Conservation (phyloP, 305 asterid genomes). For the Fraxinus paxiana region DNA sequence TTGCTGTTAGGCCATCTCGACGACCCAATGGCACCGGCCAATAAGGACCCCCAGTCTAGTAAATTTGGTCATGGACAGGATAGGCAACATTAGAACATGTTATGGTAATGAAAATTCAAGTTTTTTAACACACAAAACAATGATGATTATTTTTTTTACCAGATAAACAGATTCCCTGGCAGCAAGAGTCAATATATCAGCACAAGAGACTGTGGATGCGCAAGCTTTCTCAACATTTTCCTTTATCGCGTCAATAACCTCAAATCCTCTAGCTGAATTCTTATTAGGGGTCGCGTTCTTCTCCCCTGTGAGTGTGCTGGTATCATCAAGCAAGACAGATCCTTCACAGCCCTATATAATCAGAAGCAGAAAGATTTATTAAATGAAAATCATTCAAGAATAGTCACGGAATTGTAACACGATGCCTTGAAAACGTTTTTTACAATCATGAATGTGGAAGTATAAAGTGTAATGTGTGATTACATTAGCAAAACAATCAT, state of each 20-base stretch:
- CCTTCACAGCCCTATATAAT: conserved; percentile 67
- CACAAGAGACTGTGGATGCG: conserved; percentile 63
- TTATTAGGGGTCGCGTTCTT: conserved; percentile 49
- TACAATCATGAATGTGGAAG: not conserved
- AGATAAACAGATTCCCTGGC: conserved; percentile 64
- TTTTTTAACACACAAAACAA: not conserved
- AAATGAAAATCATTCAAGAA: not conserved
- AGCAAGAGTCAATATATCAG: conserved; percentile 69
- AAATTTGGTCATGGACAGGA: conserved; percentile 1
- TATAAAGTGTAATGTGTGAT: not conserved
- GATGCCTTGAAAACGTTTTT: not conserved
- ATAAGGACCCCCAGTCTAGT: conserved; percentile 58
- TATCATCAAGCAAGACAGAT: conserved; percentile 62
- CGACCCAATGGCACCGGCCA: conserved; percentile 63
- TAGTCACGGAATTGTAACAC: not conserved
- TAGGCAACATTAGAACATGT: not conserved
- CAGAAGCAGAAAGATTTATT: not conserved
- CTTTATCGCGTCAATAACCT: conserved; percentile 64
- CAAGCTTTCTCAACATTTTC: conserved; percentile 62
- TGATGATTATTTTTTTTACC: conserved; percentile 28
- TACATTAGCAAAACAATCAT: conserved; percentile 73
- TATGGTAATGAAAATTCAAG: not conserved
- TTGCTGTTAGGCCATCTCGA: conserved; percentile 68
- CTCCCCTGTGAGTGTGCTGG: conserved; percentile 52
- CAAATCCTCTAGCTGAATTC: conserved; percentile 70